Conservation (phyloP, 202 grass and related monocot genomes). For the Brachypodium distachyon region DNA sequence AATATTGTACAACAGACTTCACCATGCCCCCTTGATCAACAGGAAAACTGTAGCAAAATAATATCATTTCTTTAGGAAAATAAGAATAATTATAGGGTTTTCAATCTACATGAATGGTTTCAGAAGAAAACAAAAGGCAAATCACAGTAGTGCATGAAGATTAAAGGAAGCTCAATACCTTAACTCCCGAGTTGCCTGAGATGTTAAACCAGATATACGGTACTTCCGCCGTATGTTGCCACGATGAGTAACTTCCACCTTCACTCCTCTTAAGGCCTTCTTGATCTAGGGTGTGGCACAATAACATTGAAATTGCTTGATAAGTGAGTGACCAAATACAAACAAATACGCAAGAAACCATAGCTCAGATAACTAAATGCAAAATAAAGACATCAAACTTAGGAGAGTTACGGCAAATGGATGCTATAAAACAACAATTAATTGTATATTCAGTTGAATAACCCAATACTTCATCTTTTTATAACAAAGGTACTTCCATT, state of each 20-base stretch:
- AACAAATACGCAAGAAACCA: background rate
- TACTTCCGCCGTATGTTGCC: slow-evolving; percentile 95
- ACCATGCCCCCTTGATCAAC: slow-evolving; percentile 68
- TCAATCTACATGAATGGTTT: background rate
- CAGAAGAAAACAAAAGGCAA: background rate
- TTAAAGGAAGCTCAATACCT: slow-evolving; percentile 38
- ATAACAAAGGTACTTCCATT: background rate
- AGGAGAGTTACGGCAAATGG: background rate
- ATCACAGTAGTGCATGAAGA: background rate
- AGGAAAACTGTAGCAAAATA: slow-evolving; percentile 51
- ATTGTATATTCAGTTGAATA: background rate
- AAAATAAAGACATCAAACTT: slow-evolving; percentile 9
- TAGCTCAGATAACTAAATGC: background rate
- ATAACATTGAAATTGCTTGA: background rate
- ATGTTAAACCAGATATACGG: slow-evolving; percentile 75
- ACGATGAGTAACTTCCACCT: slow-evolving; percentile 92
- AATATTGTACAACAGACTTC: slow-evolving; percentile 92
- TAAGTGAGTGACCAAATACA: background rate
- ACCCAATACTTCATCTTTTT: background rate
- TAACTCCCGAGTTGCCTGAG: slow-evolving; percentile 68
- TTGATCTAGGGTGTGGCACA: slow-evolving; percentile 53
- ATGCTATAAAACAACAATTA: background rate
- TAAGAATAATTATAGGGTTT: background rate
- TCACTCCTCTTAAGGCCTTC: slow-evolving; percentile 81
- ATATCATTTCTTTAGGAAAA: background rate